Evolutionary conservation across 176 grass and related monocot species (phyloP), one percentile per base, ranked within the genome.

Genomic region (Oryza nivara): DNA sequence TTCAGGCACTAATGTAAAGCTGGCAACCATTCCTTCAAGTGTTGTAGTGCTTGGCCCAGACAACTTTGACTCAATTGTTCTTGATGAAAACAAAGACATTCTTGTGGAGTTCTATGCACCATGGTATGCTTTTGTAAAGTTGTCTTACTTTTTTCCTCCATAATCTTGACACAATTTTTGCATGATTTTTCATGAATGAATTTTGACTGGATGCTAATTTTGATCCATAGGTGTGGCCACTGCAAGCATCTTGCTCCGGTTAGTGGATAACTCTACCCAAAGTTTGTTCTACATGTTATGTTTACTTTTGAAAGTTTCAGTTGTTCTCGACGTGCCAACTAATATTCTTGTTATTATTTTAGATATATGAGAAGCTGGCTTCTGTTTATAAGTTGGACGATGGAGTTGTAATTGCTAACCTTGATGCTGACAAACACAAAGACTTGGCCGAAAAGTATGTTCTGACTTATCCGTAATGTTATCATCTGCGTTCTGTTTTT

Each of bases 81-180:
- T 94, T 28, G 94, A 97, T 83, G 89, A 88, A 82, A 82, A 85
- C 44, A 97, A 97, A 86, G 87, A 97, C 78, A 92, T 94, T 54
- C 88, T 97, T 90, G 94, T 97, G 80, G 94, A 97, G 85, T 97
- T 97, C 74, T 97, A 97, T 90, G 94, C 94, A 4, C 94, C 94
- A 74, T 97, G 94, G 94, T 97, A 88, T 77, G 85, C 90, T 86
- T 38, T 73, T 54, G 19, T 58, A 1, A 38, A 26, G 16, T 38
- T 67, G 17, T 22, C 44, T 32, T 56, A 51, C 40, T 22, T 26
- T 58, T 65, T 60, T 46, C 36, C 43, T 19, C 65, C 7, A 28
- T 68, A 20, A 83, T 1, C 23, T 44, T 74, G 79, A 61, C 15
- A 7, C 49, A 60, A 78, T 80, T 32, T 74, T 70, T 64, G 61